These are phyloP conservation scores for Anacardium occidentale DNA, from an alignment of 345 rosid genomes.

Conservation along the genomic window DNA sequence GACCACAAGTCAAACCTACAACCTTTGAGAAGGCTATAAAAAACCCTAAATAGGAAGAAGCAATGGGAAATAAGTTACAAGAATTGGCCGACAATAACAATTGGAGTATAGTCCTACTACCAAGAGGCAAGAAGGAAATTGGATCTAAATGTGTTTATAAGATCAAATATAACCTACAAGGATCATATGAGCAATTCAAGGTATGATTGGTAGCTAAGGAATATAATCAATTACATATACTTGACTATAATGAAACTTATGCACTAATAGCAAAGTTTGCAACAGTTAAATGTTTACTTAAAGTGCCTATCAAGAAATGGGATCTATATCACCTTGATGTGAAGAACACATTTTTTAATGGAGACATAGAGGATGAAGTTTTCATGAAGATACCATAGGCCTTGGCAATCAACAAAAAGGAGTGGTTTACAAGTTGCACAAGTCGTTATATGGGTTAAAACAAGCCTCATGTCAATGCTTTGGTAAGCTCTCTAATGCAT, in stretches of 20 bases:
- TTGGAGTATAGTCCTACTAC: too few relatives aligned
- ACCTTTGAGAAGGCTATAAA: too few relatives aligned
- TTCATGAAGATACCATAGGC: background rate
- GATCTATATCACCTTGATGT: background rate
- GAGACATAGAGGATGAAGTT: background rate
- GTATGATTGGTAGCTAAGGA: background rate
- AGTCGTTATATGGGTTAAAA: too few relatives aligned
- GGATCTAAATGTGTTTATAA: background rate
- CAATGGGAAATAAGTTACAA: too few relatives aligned
- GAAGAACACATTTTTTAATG: background rate
- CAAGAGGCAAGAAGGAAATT: background rate
- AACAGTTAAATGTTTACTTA: background rate
- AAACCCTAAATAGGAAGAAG: too few relatives aligned
- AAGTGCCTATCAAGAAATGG: too few relatives aligned
- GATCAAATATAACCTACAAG: background rate
- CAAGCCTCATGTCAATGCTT: too few relatives aligned
- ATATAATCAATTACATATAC: background rate
- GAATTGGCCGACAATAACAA: too few relatives aligned
- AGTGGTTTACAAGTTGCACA: too few relatives aligned
- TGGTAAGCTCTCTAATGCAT: too few relatives aligned
- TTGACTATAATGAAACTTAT: background rate
- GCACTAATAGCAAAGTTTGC: background rate
- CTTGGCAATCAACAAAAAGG: too few relatives aligned
- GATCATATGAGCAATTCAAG: background rate
- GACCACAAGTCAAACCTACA: too few relatives aligned